phyloP scores from a whole-genome alignment of 2,329 filamentous ascomycete species.

The Scedosporium dehoogii region DNA sequence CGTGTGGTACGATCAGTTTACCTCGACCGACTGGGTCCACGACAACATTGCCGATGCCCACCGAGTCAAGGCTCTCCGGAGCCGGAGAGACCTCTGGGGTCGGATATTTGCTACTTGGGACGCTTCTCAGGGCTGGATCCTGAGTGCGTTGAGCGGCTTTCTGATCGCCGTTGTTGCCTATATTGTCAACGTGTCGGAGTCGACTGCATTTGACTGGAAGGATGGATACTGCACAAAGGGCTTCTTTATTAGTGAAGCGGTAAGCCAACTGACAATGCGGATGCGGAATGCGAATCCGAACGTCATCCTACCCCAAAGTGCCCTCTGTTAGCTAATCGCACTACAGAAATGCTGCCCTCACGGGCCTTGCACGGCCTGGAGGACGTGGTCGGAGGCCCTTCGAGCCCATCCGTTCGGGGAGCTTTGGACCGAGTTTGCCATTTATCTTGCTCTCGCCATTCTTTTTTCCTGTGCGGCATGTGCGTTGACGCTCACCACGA shows the following conservation, averaged over 20 bases:
- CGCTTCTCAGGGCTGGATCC: constrained; percentile 84
- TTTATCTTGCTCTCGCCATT: constrained; percentile 67
- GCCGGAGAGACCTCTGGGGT: constrained; percentile 76
- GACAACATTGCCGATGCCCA: constrained; percentile 93
- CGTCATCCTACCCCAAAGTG: constrained; percentile 8
- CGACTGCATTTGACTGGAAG: constrained; percentile 80
- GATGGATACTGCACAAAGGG: constrained; percentile 66
- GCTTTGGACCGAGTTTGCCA: constrained; percentile 62
- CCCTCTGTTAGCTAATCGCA: constrained; percentile 8
- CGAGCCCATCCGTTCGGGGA: constrained; percentile 31
- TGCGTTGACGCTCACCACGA: constrained; percentile 75
- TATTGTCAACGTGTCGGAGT: constrained; percentile 78
- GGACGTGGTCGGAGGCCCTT: constrained; percentile 42
- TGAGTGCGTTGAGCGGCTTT: constrained; percentile 82
- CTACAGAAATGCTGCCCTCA: constrained; percentile 43
- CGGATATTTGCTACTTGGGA: constrained; percentile 69
- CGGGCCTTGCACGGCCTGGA: constrained; percentile 47
- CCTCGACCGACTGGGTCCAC: constrained; percentile 95
- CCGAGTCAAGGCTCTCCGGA: constrained; percentile 72
- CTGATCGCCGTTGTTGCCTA: constrained; percentile 81
- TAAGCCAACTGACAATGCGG: constrained; percentile 17
- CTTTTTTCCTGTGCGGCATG: constrained; percentile 63
- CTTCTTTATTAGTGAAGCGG: constrained; percentile 68
- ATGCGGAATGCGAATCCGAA: neutral
- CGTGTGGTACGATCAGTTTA: constrained; percentile 98